A percentile compares a stretch with the other conserved stretches of the same genome.
These are phyloP conservation scores for Sclerotinia sclerotiorum DNA, from an alignment of 2,329 filamentous ascomycete species.

Conservation along the genomic window DNA sequence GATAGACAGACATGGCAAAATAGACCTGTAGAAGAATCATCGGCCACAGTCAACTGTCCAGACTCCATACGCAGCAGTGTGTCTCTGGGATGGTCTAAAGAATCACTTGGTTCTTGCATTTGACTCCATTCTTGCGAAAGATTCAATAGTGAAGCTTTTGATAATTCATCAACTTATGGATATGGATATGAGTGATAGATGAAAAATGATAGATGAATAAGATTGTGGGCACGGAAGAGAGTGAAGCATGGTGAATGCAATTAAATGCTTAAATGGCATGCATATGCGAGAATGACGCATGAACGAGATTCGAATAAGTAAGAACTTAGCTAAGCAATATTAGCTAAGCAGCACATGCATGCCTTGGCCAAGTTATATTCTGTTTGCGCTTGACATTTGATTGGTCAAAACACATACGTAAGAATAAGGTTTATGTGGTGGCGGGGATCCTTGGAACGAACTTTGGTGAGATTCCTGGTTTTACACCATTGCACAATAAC, in stretches of 20 bases:
- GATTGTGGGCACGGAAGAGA: neutral
- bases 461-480: neutral
- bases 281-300: constrained; percentile 4
- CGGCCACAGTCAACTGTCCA: too few relatives aligned
- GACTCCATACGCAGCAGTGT: neutral
- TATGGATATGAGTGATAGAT: too few relatives aligned
- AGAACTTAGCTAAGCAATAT: too few relatives aligned
- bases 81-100: neutral
- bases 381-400: neutral
- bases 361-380: neutral
- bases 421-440: neutral
- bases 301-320: neutral
- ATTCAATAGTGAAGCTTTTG: neutral
- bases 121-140: too few relatives aligned
- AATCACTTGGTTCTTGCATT: too few relatives aligned
- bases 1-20: too few relatives aligned
- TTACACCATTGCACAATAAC: neutral
- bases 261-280: neutral
- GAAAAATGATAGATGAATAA: too few relatives aligned
- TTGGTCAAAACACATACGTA: neutral
- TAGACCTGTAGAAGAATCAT: too few relatives aligned
- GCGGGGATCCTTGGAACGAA: neutral
- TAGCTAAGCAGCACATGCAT: neutral
- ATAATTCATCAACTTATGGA: too few relatives aligned
- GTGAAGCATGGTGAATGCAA: too few relatives aligned